These are phyloP conservation scores for Fusarium sarcochroum DNA, from an alignment of 2,329 filamentous ascomycete species.

Conservation along the genomic window DNA sequence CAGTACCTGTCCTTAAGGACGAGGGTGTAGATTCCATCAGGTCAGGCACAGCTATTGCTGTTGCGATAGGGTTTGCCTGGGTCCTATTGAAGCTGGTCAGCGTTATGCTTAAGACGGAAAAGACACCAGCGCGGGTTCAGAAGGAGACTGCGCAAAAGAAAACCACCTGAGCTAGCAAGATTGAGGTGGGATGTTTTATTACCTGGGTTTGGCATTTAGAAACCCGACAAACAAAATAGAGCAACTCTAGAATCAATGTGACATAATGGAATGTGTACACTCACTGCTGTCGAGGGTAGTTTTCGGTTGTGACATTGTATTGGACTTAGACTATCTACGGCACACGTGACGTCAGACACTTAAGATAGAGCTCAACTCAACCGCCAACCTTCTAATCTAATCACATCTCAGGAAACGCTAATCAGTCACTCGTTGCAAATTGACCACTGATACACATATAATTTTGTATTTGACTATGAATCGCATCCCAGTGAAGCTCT, in stretches of 20 bases:
- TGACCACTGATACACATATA: constrained; percentile 1
- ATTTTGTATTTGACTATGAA: constrained; percentile 9
- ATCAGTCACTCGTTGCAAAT: constrained; percentile 1
- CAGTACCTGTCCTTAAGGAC: constrained; percentile 76
- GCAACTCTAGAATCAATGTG: neutral
- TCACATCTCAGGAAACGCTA: constrained; percentile 12
- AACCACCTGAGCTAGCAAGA: constrained; percentile 32
- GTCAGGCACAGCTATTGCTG: constrained; percentile 69
- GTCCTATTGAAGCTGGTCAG: constrained; percentile 71
- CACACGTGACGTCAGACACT: constrained; percentile 47
- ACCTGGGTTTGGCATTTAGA: neutral
- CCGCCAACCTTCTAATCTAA: constrained; percentile 2
- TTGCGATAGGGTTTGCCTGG: constrained; percentile 78
- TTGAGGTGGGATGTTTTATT: neutral
- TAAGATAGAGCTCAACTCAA: constrained; percentile 9
- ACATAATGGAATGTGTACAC: neutral
- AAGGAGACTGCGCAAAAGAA: constrained; percentile 40
- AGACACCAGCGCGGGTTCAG: neutral
- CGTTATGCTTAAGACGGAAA: constrained; percentile 22
- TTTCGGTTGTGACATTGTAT: neutral
- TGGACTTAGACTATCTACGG: constrained; percentile 5
- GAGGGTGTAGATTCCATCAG: constrained; percentile 63
- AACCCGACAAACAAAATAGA: neutral
- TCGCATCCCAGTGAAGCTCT: constrained; percentile 5
- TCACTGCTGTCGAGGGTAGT: neutral